Conservation (phyloP, 2,329 filamentous ascomycete genomes). For the Fusarium proliferatum region DNA sequence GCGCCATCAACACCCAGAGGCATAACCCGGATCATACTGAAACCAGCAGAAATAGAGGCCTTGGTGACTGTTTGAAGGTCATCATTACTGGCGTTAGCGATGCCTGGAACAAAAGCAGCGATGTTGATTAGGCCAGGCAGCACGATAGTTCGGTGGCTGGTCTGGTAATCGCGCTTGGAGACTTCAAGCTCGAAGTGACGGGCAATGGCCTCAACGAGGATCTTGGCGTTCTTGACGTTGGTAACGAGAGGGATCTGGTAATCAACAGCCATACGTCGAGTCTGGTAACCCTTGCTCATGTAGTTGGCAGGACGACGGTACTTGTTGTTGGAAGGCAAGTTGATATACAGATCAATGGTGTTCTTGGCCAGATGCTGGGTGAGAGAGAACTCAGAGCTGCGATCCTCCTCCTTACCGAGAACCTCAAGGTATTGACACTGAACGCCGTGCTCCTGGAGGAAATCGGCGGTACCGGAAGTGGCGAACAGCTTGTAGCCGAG, state of each 20-base stretch:
- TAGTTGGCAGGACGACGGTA: conserved; percentile 97
- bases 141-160: conserved; percentile 81
- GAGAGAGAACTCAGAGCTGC: conserved; percentile 95
- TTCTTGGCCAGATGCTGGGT: conserved; percentile 98
- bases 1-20: conserved; percentile 78
- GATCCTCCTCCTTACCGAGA: conserved; percentile 81
- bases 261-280: conserved; percentile 96
- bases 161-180: conserved; percentile 87
- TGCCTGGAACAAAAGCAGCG: conserved; percentile 81
- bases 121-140: conserved; percentile 82
- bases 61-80: conserved; percentile 78
- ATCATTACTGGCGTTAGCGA: conserved; percentile 71
- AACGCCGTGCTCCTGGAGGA: conserved; percentile 91
- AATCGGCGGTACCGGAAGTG: conserved; percentile 96
- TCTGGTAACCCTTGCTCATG: conserved; percentile 97
- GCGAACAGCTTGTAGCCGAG: conserved; percentile 96
- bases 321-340: conserved; percentile 97
- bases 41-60: conserved; percentile 79
- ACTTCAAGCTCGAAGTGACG: conserved; percentile 89
- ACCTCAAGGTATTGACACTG: conserved; percentile 94
- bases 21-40: conserved; percentile 84
- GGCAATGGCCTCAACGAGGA: conserved; percentile 92
- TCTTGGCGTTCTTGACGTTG: conserved; percentile 99
- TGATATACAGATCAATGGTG: conserved; percentile 98
- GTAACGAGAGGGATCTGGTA: conserved; percentile 97